Base-by-base conservation (phyloP, 1,284 basidiomycete species). In the Microbotryum silenes-acaulis region DNA sequence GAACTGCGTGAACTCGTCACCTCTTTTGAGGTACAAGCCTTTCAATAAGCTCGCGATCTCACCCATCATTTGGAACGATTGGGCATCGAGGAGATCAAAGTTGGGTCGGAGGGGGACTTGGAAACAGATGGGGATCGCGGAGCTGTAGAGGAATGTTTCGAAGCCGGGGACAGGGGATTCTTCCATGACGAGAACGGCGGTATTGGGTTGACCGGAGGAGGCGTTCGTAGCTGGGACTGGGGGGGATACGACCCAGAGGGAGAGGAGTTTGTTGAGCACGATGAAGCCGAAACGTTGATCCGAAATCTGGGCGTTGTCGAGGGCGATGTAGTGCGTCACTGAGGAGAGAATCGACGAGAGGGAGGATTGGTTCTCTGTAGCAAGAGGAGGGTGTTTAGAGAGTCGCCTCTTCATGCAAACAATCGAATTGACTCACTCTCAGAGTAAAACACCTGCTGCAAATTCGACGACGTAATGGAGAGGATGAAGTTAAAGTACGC, bases 121-220 rank as follows among this genome's bases (percentile, higher is more conserved):
- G 74, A 99, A 97, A 42, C 86, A 86, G 1, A 86, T 78, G 5
- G 89, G 89, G 56, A 97, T 79, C 49, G 97, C 78, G 10, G 86
- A 83, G 68, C 94, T 88, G 74, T 98, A 99, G 55, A 97, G 82
- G 74, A 96, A 96, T 16, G 83, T 81, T 70, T 97, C 91, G 73
- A 97, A 98, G 1, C 94, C 94, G 16, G 91, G 90, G 31, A 98
- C 75, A 20, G 81, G 79, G 12, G 74, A 75, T 51, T 77, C 65
- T 59, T 72, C 73, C 63, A 37, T 68, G 12, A 48, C 48, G 37
- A 42, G 57, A 66, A n/a, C 25, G 54, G 20, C 31, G 61, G 72
- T 68, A 29, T 71, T 67, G 61, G 63, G 53, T 71, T 71, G 18
- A 51, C 49, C 2, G 56, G 45, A 7, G 58, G 62, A 0, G 59